Evolutionary conservation across 2,329 filamentous ascomycete species (phyloP).

Genomic region (Penicillium brevicompactum): DNA sequence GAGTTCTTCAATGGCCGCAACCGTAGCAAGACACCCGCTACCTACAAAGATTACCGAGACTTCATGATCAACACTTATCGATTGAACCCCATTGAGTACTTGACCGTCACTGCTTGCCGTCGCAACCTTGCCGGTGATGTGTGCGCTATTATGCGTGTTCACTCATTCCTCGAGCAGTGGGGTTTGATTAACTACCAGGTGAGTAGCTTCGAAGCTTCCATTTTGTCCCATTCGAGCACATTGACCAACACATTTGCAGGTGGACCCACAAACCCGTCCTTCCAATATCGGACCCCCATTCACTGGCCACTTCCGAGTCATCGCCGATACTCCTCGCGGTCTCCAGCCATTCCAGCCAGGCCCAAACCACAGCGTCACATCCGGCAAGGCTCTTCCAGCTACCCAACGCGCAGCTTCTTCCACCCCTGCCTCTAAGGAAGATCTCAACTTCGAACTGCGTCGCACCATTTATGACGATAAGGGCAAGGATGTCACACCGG

Average conservation of each 20-base stretch:
- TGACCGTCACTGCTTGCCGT: conserved; percentile 94
- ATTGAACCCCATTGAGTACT: conserved; percentile 90
- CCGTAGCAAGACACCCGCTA: conserved; percentile 93
- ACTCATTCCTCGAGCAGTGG: conserved; percentile 98
- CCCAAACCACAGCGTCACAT: conserved; percentile 67
- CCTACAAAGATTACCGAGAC: conserved; percentile 98
- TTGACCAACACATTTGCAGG: conserved; percentile 56
- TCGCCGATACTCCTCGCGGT: conserved; percentile 91
- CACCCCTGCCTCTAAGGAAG: conserved; percentile 69
- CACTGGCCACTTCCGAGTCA: conserved; percentile 95
- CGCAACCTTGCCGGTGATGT: conserved; percentile 96
- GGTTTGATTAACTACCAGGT: conserved; percentile 99
- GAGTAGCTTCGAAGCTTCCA: conserved; percentile 27
- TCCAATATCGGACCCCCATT: conserved; percentile 96
- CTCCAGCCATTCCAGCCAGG: conserved; percentile 94
- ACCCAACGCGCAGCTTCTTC: conserved; percentile 73
- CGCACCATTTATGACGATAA: conserved; percentile 95
- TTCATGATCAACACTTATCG: conserved; percentile 99
- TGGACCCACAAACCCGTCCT: conserved; percentile 91
- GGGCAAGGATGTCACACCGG: conserved; percentile 77
- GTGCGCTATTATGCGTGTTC: conserved; percentile 98
- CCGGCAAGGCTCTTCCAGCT: conserved; percentile 63
- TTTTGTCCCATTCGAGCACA: conserved; percentile 17
- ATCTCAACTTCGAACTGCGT: conserved; percentile 88
- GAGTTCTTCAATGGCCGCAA: conserved; percentile 99